A percentile compares a stretch with the other conserved stretches of the same genome.
These are phyloP conservation scores for Jamesozyma piceae DNA, from an alignment of 805 yeast genomes.

Conservation along the genomic window DNA sequence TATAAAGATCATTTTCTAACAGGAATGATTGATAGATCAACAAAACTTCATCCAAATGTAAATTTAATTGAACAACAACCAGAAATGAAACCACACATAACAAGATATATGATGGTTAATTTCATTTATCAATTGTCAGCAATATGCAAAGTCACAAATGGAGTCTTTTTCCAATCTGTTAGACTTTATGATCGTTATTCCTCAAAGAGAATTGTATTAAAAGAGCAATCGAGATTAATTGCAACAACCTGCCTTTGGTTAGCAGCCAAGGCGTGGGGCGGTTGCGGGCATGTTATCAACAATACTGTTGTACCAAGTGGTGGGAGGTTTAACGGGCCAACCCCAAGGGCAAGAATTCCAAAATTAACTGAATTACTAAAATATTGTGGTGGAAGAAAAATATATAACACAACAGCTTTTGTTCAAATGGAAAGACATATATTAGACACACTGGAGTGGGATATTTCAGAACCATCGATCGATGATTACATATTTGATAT, in stretches of 20 bases:
- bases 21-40: constrained; percentile 30
- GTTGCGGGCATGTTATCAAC: constrained; percentile 58
- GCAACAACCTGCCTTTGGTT: constrained; percentile 91
- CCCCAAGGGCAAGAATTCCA: constrained; percentile 66
- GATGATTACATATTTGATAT: constrained; percentile 38
- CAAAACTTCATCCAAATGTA: constrained; percentile 42
- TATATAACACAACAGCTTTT: constrained; percentile 50
- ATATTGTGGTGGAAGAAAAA: constrained; percentile 53
- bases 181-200: constrained; percentile 84
- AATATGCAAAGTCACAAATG: constrained; percentile 55
- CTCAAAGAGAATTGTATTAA: constrained; percentile 72
- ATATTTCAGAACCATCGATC: constrained; percentile 51
- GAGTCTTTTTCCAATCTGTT: constrained; percentile 57
- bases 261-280: constrained; percentile 73
- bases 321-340: constrained; percentile 57
- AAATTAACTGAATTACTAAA: constrained; percentile 60
- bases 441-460: constrained; percentile 63
- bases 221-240: constrained; percentile 81
- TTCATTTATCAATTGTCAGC: constrained; percentile 64
- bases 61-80: constrained; percentile 79
- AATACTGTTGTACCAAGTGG: constrained; percentile 41
- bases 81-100: constrained; percentile 59
- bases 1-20: constrained; percentile 43
- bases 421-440: constrained; percentile 73
- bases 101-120: constrained; percentile 64